phyloP scores from a whole-genome alignment of 371 early-diverging fungal genomes.

The Actinomortierella ambigua region DNA sequence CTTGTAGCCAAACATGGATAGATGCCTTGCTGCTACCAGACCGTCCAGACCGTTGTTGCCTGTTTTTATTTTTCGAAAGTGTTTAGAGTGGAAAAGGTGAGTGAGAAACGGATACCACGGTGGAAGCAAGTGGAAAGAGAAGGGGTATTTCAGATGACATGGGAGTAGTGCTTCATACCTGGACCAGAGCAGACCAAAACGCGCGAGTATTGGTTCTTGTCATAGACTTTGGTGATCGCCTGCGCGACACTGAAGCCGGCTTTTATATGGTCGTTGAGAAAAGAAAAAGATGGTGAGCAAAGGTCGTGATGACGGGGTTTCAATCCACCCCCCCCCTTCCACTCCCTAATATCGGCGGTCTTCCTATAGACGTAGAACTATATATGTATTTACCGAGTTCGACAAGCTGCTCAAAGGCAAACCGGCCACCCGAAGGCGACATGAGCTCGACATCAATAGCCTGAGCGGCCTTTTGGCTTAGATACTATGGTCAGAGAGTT shows the following conservation, averaged over 20 bases:
- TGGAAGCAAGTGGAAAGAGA: no score
- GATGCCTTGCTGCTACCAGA: conserved; percentile 90
- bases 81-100: background rate
- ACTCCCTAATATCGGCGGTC: no score
- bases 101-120: no score
- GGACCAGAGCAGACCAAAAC: conserved; percentile 84
- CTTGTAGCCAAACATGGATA: conserved; percentile 85
- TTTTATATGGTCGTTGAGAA: conserved; percentile 13
- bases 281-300: background rate
- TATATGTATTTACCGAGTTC: conserved; percentile 30
- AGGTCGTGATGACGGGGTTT: background rate
- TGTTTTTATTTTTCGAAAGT: conserved; percentile 3
- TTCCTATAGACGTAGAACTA: no score
- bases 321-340: no score
- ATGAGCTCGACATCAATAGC: conserved; percentile 86
- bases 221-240: conserved; percentile 76
- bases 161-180: conserved; percentile 67
- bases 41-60: conserved; percentile 29
- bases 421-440: conserved; percentile 76
- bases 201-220: conserved; percentile 50
- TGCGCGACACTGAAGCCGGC: conserved; percentile 93
- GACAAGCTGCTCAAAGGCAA: conserved; percentile 76
- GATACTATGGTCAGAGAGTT: conserved; percentile 52
- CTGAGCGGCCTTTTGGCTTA: conserved; percentile 80
- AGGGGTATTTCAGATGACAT: background rate